Evolutionary conservation across 2,329 filamentous ascomycete genomes (phyloP).

Genomic region (Colletotrichum horii): DNA sequence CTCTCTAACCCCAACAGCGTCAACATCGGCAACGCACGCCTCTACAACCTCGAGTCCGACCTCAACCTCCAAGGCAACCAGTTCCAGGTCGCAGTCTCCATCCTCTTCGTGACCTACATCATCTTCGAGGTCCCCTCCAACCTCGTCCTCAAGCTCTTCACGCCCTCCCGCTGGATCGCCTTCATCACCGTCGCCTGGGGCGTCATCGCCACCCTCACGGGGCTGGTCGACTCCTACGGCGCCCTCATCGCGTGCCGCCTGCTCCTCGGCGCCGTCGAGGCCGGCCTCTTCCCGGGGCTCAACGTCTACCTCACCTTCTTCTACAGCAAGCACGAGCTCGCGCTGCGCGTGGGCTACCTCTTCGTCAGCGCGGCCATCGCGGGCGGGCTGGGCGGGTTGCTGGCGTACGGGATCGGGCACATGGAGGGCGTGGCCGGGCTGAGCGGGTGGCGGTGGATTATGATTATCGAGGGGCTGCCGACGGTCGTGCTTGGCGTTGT

Average conservation of each 20-base stretch:
- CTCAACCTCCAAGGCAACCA: conserved; percentile 68
- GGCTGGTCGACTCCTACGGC: conserved; percentile 69
- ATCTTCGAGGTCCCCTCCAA: conserved; percentile 70
- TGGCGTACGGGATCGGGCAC: conserved; percentile 76
- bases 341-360: conserved; percentile 74
- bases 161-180: conserved; percentile 66
- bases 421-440: conserved; percentile 72
- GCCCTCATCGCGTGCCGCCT: conserved; percentile 72
- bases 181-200: conserved; percentile 71
- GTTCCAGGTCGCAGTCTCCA: conserved; percentile 72
- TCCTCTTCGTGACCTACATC: conserved; percentile 71
- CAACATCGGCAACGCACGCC: conserved; percentile 67
- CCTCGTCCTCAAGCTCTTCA: conserved; percentile 66
- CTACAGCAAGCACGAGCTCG: conserved; percentile 76
- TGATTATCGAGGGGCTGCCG: conserved; percentile 60
- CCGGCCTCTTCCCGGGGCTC: conserved; percentile 72
- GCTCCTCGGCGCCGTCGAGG: conserved; percentile 72
- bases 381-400: conserved; percentile 73
- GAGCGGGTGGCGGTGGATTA: conserved; percentile 75
- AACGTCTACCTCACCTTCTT: conserved; percentile 76
- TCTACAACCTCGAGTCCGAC: conserved; percentile 70
- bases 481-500: conserved; percentile 55
- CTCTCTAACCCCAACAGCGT: not conserved
- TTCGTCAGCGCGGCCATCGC: conserved; percentile 75
- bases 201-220: conserved; percentile 72